Conservation (phyloP, 2,329 filamentous ascomycete species). For the Aspergillus sp. region DNA sequence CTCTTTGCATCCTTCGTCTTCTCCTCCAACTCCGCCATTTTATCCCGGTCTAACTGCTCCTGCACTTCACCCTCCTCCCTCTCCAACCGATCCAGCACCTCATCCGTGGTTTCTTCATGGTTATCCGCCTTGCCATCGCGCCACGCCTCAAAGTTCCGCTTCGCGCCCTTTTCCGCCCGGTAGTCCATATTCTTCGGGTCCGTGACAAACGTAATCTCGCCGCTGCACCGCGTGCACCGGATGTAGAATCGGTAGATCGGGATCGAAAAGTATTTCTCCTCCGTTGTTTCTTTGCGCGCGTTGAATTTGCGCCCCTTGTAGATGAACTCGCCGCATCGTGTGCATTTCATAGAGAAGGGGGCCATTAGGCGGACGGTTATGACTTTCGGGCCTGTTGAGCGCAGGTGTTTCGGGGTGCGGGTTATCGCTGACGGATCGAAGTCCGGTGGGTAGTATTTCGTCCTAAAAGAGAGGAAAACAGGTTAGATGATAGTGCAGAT, state of each 20-base stretch:
- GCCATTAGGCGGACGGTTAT: slow-evolving; percentile 91
- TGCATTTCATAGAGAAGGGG: slow-evolving; percentile 80
- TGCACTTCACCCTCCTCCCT: slow-evolving; percentile 69
- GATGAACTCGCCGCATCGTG: slow-evolving; percentile 71
- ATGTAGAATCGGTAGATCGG: slow-evolving; percentile 91
- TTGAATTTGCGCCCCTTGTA: slow-evolving; percentile 97
- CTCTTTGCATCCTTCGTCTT: slow-evolving; percentile 91
- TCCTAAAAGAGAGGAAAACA: slow-evolving; percentile 11
- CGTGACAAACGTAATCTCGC: slow-evolving; percentile 90
- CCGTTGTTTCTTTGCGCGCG: slow-evolving; percentile 87
- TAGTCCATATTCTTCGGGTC: slow-evolving; percentile 97
- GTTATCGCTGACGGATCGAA: slow-evolving; percentile 87
- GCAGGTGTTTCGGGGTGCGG: slow-evolving; percentile 62
- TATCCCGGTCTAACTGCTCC: slow-evolving; percentile 75
- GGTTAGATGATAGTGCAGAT: background rate
- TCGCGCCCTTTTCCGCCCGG: slow-evolving; percentile 76
- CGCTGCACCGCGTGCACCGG: slow-evolving; percentile 81
- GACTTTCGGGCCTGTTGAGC: slow-evolving; percentile 72
- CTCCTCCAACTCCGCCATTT: slow-evolving; percentile 92
- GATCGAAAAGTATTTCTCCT: slow-evolving; percentile 87
- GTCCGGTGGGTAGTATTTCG: slow-evolving; percentile 68
- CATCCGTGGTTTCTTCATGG: slow-evolving; percentile 78
- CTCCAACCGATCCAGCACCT: slow-evolving; percentile 83
- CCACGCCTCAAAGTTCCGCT: slow-evolving; percentile 94
- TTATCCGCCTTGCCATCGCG: slow-evolving; percentile 63